Evolutionary conservation across 1,139 yeast species (phyloP), one percentile per base, ranked within the genome.

Genomic region (Kazachstania sp.): DNA sequence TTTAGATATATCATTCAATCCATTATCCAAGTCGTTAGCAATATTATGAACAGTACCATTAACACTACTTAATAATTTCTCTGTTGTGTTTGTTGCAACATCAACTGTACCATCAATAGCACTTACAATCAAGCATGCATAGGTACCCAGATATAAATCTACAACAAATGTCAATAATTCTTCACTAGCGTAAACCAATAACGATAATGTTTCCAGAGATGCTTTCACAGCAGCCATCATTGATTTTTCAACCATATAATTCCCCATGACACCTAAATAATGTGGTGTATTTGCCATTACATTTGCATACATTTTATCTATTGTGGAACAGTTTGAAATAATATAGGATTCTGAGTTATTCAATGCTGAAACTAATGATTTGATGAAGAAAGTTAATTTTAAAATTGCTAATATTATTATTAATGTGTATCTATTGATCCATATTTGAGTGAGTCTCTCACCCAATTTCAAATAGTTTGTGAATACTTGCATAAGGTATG

Each of bases 141-240:
- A 86, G 0, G 97, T 90, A 0, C 97, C 97, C 8, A 88, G 66
- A 45, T 84, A 75, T 52, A 90, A 58, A 39, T 86, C 88, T 16
- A 92, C 66, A 23, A 79, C 71, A 59, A 92, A 88, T 11, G 78
- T 59, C 0, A 86, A 63, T 35, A 88, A 54, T 41, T 75, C 72
- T 55, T 85, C 82, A 13, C 82, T 68, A 0, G 81, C 81, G 0
- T 77, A 72, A 0, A 86, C 62, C 15, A 78, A 55, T 35, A 80
- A 51, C 2, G 70, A 60, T 32, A 78, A 47, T 2, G 72, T 56
- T 2, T 65, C 58, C 26, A 73, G 56, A 4, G 78, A 64, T 0
- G 74, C 78, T 2, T 65, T 58, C 26, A 81, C 73, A 0, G 79
- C 63, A 32, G 71, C 70, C 23, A 73, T 70, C 43, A 84, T 60